Evolutionary conservation across 2,329 filamentous ascomycete genomes (phyloP).

Genomic region (Purpureocillium takamizusanense): DNA sequence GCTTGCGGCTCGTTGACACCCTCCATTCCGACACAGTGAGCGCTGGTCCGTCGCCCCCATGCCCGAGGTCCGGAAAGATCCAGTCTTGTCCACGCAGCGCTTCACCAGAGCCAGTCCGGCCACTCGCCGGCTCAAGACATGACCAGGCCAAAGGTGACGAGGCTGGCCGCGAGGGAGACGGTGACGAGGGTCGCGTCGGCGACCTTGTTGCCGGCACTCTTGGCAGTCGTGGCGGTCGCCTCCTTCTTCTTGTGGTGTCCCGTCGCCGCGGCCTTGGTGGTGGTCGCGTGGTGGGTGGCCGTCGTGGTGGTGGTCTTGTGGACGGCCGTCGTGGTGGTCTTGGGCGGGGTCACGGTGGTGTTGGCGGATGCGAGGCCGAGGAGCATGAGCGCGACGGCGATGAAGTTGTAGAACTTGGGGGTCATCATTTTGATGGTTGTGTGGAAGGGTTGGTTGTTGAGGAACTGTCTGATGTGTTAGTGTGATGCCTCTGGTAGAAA

Average conservation of each 20-base stretch:
- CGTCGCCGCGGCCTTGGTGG: not conserved
- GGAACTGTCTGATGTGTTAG: no score
- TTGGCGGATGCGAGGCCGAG: not conserved
- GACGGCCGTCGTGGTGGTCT: not conserved
- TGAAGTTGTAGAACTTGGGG: slow-evolving; percentile 2
- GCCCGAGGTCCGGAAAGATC: no score
- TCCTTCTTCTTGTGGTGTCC: not conserved
- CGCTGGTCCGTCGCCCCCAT: no score
- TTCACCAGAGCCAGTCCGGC: not conserved
- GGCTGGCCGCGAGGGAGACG: slow-evolving; percentile 1
- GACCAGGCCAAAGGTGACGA: slow-evolving; percentile 1
- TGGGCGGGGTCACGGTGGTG: not conserved
- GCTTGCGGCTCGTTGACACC: no score
- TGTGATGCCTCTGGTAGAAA: no score
- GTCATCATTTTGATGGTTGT: slow-evolving; percentile 1
- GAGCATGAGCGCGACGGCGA: slow-evolving; percentile 2
- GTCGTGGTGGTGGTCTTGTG: not conserved
- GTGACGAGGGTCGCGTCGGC: not conserved
- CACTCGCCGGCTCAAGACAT: not conserved
- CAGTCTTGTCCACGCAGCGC: no score
- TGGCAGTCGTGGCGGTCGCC: not conserved
- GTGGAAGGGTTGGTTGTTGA: no score
- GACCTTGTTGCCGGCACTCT: not conserved
- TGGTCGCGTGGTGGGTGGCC: not conserved
- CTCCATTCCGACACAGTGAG: no score